Base-by-base conservation (phyloP, 1,284 basidiomycete species). In the Naganishia cerealis region DNA sequence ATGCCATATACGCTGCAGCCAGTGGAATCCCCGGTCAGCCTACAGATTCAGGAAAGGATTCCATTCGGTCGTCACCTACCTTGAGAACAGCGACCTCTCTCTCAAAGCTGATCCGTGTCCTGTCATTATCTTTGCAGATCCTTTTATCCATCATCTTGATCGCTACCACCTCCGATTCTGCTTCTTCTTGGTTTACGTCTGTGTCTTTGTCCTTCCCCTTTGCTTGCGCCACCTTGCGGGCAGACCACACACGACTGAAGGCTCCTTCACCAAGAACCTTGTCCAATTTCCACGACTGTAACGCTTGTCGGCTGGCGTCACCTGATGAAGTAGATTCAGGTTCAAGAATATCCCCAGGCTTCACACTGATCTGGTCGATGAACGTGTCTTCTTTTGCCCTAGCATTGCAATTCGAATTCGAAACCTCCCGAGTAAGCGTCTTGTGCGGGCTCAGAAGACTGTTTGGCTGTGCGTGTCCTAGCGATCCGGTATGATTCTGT, bases 71-170 rank as follows among this genome's bases (percentile, higher is more conserved):
- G 21, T 21, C 9, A 40, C 85, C 77, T 76, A 89, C 88, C 77
- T 88, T 86, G 48, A 95, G 82, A 13, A 95, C 89, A 75, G 93
- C 91, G 13, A 92, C 91, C 79, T 94, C 92, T 33, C 92, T 84
- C 52, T 92, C 85, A 77, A 94, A 94, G 71, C 88, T 88, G 67
- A 93, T 91, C 39, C 89, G 81, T 70, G 91, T 91, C 59, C 91
- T 82, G 71, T 91, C 84, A 73, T 87, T 86, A 61, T 80, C 79
- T 50, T 83, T 82, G 72, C 84, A 87, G 29, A 83, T 73, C 48
- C 83, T 81, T 42, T 87, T 82, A 61, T 88, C 85, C 29, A 92
- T 89, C 83, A 93, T 86, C 83, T 94, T 94, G 75, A 94, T 87
- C 8, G 92, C 92, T 8, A 92, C 91, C 1, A 90, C 75, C 56